A percentile compares a stretch with the other conserved stretches of the same genome.
phyloP scores from a whole-genome alignment of 73 alveolate species.

The Tetrahymena thermophila region DNA sequence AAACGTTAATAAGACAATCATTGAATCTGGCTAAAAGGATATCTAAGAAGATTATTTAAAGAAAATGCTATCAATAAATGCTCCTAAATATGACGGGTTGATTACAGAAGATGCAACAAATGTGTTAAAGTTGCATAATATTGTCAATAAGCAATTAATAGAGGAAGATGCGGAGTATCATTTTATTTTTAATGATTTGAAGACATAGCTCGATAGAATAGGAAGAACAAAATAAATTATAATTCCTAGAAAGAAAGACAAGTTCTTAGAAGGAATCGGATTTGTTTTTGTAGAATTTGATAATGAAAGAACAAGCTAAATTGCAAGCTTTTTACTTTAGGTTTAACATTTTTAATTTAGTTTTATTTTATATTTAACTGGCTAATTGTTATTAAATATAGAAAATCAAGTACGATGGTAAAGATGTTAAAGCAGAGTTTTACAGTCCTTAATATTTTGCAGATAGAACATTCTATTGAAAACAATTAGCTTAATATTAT shows the following conservation, averaged over 20 bases:
- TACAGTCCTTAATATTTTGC: not conserved
- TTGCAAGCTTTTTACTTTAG: not conserved
- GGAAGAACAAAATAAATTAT: not conserved
- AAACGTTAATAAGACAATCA: not conserved
- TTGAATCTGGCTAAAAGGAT: not conserved
- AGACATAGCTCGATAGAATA: not conserved
- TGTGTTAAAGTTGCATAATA: not conserved
- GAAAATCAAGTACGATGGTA: not conserved
- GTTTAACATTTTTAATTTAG: not conserved
- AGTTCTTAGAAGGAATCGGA: not conserved
- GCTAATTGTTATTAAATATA: not conserved
- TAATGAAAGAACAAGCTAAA: not conserved
- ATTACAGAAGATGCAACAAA: not conserved
- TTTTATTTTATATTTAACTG: not conserved
- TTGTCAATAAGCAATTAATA: not conserved
- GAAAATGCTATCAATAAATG: not conserved
- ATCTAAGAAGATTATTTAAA: not conserved
- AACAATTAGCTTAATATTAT: not conserved
- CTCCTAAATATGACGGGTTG: not conserved
- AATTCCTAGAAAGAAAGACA: not conserved
- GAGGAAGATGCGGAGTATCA: not conserved
- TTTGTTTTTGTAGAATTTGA: not conserved
- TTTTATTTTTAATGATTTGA: not conserved
- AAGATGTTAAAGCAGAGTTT: not conserved
- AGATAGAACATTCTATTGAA: not conserved